phyloP scores from a whole-genome alignment of 441 rosid species.

The Isatis lusitanica region DNA sequence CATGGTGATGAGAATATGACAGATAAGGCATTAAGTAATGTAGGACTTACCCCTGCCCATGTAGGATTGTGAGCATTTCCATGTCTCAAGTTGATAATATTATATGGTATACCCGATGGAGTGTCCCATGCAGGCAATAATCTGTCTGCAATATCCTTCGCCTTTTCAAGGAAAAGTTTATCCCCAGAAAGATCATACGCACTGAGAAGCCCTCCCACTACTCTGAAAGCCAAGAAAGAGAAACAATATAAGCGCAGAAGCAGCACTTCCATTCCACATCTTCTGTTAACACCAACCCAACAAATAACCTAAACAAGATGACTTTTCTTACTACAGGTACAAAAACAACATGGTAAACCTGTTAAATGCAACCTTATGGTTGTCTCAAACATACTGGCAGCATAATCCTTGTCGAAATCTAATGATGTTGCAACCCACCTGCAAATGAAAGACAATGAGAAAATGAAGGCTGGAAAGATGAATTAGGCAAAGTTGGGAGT shows the following conservation, averaged over 20 bases:
- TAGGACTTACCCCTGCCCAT: slow-evolving; percentile 87
- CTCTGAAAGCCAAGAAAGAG: slow-evolving; percentile 54
- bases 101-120: slow-evolving; percentile 83
- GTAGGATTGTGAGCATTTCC: slow-evolving; percentile 85
- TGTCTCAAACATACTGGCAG: slow-evolving; percentile 97
- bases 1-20: neutral
- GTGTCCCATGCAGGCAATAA: slow-evolving; percentile 97
- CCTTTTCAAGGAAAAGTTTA: slow-evolving; percentile 83
- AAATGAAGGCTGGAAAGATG: slow-evolving; percentile 9
- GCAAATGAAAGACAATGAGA: slow-evolving; percentile 37
- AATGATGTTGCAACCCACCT: slow-evolving; percentile 95
- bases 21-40: neutral
- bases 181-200: slow-evolving; percentile 93
- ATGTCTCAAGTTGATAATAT: slow-evolving; percentile 73
- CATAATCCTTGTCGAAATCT: slow-evolving; percentile 89
- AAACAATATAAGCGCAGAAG: slow-evolving; percentile 14
- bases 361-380: slow-evolving; percentile 94
- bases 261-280: neutral
- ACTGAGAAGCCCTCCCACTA: slow-evolving; percentile 98
- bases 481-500: neutral
- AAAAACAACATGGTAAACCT: slow-evolving; percentile 55
- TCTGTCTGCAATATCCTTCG: slow-evolving; percentile 92
- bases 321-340: slow-evolving; percentile 25
- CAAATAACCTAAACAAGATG: slow-evolving; percentile 22
- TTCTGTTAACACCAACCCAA: neutral